Base-by-base conservation (phyloP, 257 asterid species). In the Cynanchum wilfordii region DNA sequence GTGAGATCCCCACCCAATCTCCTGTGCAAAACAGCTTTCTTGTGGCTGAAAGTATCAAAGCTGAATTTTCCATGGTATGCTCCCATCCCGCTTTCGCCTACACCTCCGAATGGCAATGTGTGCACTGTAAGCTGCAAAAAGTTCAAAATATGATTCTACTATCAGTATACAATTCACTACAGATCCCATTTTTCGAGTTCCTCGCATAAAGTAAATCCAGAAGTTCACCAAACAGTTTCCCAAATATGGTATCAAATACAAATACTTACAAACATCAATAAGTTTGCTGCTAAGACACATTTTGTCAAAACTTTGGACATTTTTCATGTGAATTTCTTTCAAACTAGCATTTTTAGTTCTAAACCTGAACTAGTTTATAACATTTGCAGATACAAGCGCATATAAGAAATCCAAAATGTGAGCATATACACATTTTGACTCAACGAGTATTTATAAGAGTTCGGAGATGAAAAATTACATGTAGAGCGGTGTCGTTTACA, bases 81-180 rank as follows among this genome's bases (percentile, higher is more conserved):
- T 47, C 99, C 99, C 90, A 84, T 94, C 76, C 99, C 99, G 75
- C 99, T 94, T 79, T 83, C 97, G 27, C 97, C 99, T 22, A 94
- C 93, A 1, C 99, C 99, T 52, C 99, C 99, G 58, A 94, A 94
- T 36, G 98, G 99, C 80, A 94, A 74, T 10, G 83, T 49, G 33
- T 75, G 69, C 77, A 79, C 86, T 4, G 87, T 79, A 79, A 88
- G 78, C 98, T 94, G 88, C 89, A 81, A 66, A 60, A 76, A 59
- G 47, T 79, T 65, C 47, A 54, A 76, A 63, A 63, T 68, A 66
- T 67, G 24, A 68, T 57, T 69, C 73, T 4, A 74, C 38, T 75
- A 73, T 74, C 74, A 54, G 67, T 19, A 69, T 45, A n/a, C 22
- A 19, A 1, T 59, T 19, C 33, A 29, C 20, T 63, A 22, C 36